Evolutionary conservation across 805 yeast genomes (phyloP).

Genomic region (Lachancea sp.): DNA sequence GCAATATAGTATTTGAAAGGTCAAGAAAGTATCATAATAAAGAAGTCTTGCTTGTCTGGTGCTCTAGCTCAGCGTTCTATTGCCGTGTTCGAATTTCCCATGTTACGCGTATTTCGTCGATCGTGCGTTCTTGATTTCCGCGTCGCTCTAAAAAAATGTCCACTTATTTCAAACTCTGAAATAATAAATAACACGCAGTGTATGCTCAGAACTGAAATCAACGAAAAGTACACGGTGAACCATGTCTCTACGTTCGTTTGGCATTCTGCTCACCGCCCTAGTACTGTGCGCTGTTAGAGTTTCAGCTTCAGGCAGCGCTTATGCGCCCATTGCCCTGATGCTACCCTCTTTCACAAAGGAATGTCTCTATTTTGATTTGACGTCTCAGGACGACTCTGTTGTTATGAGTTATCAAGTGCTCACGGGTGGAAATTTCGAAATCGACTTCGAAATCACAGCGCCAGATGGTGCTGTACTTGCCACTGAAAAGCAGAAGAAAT

Average conservation of each 20-base stretch:
- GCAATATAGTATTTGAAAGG: no score
- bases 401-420: conserved; percentile 46
- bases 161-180: not conserved
- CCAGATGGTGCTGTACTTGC: conserved; percentile 47
- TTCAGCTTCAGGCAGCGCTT: conserved; percentile 19
- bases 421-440: conserved; percentile 62
- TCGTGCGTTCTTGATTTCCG: not conserved
- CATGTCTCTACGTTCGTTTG: conserved; percentile 6
- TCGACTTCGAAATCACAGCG: conserved; percentile 53
- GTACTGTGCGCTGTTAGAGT: conserved; percentile 13
- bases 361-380: conserved; percentile 36
- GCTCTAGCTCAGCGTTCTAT: no score
- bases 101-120: not conserved
- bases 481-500: conserved; percentile 51
- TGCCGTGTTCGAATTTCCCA: no score
- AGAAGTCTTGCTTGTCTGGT: no score
- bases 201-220: not conserved
- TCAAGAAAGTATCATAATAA: no score
- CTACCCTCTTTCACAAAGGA: conserved; percentile 40
- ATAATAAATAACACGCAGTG: not conserved
- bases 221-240: not conserved
- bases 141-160: not conserved
- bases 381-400: conserved; percentile 35
- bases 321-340: conserved; percentile 33
- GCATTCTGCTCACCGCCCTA: not conserved